A percentile compares a stretch with the other conserved stretches of the same genome.
Evolutionary conservation across 495 filamentous ascomycete genomes (phyloP).

Genomic region (Cladorrhinum samala): DNA sequence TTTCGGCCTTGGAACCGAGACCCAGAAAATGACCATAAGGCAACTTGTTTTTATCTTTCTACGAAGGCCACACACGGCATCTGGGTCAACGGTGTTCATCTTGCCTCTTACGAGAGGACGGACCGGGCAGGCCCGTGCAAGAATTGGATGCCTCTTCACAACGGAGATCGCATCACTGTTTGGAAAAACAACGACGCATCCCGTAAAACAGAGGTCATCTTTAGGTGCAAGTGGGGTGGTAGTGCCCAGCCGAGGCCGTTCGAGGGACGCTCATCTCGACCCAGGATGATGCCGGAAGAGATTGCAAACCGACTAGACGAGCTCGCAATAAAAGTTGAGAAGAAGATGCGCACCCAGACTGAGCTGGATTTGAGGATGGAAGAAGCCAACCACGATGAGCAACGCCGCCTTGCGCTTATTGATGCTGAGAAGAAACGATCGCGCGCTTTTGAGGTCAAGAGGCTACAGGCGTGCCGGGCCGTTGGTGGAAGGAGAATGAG

Average conservation of each 20-base stretch:
- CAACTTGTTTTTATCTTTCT: constrained; percentile 63
- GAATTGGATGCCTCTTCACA: constrained; percentile 61
- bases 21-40: constrained; percentile 39
- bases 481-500: constrained; percentile 23
- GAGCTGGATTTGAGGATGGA: constrained; percentile 28
- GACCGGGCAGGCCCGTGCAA: constrained; percentile 40
- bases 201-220: constrained; percentile 30
- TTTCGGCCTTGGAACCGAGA: constrained; percentile 35
- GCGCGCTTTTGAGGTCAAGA: constrained; percentile 34
- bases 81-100: constrained; percentile 58
- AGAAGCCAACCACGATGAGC: constrained; percentile 33
- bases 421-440: constrained; percentile 35
- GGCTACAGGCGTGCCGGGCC: constrained; percentile 30
- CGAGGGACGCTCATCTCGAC: constrained; percentile 12
- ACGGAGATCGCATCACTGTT: constrained; percentile 65
- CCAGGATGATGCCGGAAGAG: constrained; percentile 7
- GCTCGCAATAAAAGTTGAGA: constrained; percentile 23
- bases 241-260: constrained; percentile 27
- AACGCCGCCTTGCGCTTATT: constrained; percentile 28
- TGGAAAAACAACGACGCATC: constrained; percentile 37
- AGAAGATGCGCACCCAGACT: constrained; percentile 20
- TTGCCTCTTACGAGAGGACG: constrained; percentile 45
- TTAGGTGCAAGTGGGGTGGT: constrained; percentile 43
- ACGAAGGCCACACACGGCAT: constrained; percentile 68
- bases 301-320: constrained; percentile 25